Percentiles rank a stretch among this genome's conserved stretches.
These are phyloP conservation scores for Solanum chiquidenum DNA, from an alignment of 257 asterid species.

Conservation along the genomic window DNA sequence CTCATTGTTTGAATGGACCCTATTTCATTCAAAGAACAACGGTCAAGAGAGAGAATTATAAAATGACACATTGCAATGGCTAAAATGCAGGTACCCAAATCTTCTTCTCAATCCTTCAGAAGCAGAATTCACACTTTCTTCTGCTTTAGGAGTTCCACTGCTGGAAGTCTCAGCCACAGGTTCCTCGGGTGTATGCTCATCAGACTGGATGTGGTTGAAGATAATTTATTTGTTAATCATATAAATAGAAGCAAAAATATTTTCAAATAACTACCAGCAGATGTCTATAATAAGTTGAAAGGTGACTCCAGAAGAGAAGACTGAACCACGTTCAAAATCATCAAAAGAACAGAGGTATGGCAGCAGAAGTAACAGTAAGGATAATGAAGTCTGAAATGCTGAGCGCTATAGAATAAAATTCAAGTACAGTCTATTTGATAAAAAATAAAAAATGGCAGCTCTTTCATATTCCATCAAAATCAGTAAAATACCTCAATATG, in stretches of 20 bases:
- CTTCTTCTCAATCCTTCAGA: slow-evolving; percentile 80
- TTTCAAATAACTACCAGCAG: background rate
- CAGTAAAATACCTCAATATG: background rate
- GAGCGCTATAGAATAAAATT: background rate
- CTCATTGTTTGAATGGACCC: slow-evolving; percentile 34
- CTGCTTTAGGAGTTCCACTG: slow-evolving; percentile 35
- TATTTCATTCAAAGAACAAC: slow-evolving; percentile 21
- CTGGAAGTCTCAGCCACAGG: slow-evolving; percentile 26
- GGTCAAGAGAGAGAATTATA: background rate
- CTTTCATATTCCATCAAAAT: background rate
- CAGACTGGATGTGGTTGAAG: slow-evolving; percentile 33
- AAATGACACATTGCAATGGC: background rate
- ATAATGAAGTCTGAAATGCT: background rate
- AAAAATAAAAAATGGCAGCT: background rate
- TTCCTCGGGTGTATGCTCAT: slow-evolving; percentile 24
- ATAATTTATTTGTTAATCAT: slow-evolving; percentile 3
- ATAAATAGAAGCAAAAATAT: background rate
- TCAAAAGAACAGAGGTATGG: background rate
- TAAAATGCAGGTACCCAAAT: slow-evolving; percentile 29
- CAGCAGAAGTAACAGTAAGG: background rate
- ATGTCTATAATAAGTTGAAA: background rate
- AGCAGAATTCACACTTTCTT: slow-evolving; percentile 34
- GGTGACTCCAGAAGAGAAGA: background rate
- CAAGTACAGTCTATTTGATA: background rate
- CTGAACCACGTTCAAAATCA: background rate